Evolutionary conservation across 352 stramenopile species (phyloP).

Genomic region (Pythium brachiatum): DNA sequence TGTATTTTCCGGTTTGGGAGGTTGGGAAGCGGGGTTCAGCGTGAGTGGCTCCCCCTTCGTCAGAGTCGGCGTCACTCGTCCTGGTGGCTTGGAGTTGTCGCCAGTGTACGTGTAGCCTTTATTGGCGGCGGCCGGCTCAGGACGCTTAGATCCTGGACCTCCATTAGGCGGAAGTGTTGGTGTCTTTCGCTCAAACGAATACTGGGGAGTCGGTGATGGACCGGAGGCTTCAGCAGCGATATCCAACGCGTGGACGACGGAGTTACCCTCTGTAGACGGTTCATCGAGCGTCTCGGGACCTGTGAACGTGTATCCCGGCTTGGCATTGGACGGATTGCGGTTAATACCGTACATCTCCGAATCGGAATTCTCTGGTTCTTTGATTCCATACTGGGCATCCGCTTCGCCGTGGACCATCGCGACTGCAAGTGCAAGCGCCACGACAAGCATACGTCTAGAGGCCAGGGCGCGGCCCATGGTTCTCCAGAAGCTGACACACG

Average conservation of each 20-base stretch:
- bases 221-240: background rate
- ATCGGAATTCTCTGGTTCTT: background rate
- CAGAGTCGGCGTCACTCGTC: slow-evolving; percentile 3
- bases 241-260: slow-evolving; percentile 5
- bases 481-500: background rate
- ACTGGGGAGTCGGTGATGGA: background rate
- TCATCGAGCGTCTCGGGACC: background rate
- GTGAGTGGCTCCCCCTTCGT: background rate
- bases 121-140: background rate
- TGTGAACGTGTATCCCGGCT: background rate
- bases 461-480: background rate
- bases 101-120: slow-evolving; percentile 1
- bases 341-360: background rate
- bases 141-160: background rate
- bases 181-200: slow-evolving; percentile 6
- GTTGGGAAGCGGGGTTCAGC: background rate
- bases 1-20: background rate
- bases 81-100: slow-evolving; percentile 5
- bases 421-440: background rate
- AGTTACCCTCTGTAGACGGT: background rate
- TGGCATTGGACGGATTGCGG: background rate
- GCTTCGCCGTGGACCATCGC: background rate
- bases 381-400: background rate
- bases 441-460: background rate
- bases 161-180: slow-evolving; percentile 6